These are phyloP conservation scores for Dryadomyces quercus-mongolicae DNA, from an alignment of 2,329 filamentous ascomycete genomes.

Conservation along the genomic window DNA sequence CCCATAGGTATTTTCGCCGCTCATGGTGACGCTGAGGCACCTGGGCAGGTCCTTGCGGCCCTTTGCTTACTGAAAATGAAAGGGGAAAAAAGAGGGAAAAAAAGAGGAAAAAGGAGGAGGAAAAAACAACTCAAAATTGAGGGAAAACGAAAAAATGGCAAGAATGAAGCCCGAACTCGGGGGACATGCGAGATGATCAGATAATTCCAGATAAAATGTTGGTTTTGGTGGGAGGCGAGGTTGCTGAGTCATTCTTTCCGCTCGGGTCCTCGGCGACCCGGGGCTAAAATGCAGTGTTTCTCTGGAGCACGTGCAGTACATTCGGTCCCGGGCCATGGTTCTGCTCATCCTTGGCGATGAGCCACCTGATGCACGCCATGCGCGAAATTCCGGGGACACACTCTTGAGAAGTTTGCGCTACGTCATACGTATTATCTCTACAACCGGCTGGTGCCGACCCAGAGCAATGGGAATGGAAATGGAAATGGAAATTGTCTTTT, in stretches of 20 bases:
- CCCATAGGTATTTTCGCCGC: not conserved
- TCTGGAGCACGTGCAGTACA: too few species aligned
- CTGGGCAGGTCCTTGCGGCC: not conserved
- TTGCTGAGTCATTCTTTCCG: not conserved
- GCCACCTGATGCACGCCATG: too few species aligned
- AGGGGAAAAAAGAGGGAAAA: not conserved
- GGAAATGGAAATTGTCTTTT: too few species aligned
- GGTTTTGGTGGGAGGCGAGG: not conserved
- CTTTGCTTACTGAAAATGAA: not conserved
- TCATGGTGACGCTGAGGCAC: not conserved
- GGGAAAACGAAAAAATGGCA: not conserved
- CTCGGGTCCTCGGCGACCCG: not conserved
- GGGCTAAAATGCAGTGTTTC: not conserved
- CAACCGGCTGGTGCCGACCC: too few species aligned
- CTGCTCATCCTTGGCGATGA: too few species aligned
- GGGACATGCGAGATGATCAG: not conserved
- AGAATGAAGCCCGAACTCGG: not conserved
- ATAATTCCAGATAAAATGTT: not conserved
- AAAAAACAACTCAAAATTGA: not conserved
- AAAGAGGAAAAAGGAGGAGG: not conserved
- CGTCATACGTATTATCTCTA: too few species aligned
- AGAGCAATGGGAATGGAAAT: too few species aligned
- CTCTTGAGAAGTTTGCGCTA: too few species aligned
- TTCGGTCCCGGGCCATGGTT: too few species aligned
- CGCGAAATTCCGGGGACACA: too few species aligned